Percentiles rank a stretch among this genome's conserved stretches.
Evolutionary conservation across 148 eudicot species (phyloP).

Genomic region (Heliamphora exappendiculata): DNA sequence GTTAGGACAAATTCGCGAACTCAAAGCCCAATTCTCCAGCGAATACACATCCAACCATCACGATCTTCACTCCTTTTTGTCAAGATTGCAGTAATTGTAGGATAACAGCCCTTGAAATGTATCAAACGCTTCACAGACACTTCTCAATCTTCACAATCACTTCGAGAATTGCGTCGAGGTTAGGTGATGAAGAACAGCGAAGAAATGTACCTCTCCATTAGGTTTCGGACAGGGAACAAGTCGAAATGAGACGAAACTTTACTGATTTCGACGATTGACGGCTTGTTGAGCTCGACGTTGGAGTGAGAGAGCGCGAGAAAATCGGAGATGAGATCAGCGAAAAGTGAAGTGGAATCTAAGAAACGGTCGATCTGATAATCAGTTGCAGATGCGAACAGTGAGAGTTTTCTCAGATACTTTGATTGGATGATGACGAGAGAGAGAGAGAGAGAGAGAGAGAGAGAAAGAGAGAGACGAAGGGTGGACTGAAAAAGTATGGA

Average conservation of each 20-base stretch:
- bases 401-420: constrained; percentile 10
- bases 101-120: not conserved
- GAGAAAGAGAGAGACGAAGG: not conserved
- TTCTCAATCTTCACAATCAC: constrained; percentile 10
- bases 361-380: constrained; percentile 22
- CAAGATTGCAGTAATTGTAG: constrained; percentile 2
- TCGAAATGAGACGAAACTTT: constrained; percentile 9
- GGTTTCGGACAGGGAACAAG: not conserved
- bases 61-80: constrained; percentile 12
- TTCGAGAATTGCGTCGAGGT: not conserved
- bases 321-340: constrained; percentile 21
- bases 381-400: constrained; percentile 27
- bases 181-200: constrained; percentile 11
- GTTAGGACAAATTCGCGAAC: constrained; percentile 2
- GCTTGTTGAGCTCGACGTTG: constrained; percentile 11
- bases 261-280: constrained; percentile 9
- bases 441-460: constrained; percentile 8
- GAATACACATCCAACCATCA: not conserved
- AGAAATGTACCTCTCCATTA: not conserved
- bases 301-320: not conserved
- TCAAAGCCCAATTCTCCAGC: not conserved
- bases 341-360: constrained; percentile 11
- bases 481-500: not conserved
- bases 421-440: constrained; percentile 1
- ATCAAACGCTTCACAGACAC: not conserved